Evolutionary conservation across 1,284 basidiomycete species (phyloP).

Genomic region (Apiotrichum laibachii): DNA sequence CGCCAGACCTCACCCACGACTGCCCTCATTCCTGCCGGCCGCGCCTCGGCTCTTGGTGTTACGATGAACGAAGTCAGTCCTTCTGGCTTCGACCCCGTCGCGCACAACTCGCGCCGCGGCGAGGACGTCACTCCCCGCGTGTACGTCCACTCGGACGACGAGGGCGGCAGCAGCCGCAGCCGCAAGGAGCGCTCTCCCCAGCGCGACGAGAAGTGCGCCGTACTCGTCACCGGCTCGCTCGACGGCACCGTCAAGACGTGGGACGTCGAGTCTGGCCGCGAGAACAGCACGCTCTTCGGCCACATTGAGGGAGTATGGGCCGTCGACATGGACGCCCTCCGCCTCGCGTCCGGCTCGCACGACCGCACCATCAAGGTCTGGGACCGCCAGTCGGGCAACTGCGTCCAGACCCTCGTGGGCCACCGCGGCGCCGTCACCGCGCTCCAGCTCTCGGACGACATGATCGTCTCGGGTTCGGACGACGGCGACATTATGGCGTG

Average conservation of each 20-base stretch:
- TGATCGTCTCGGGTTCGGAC: conserved; percentile 83
- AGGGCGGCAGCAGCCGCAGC: conserved; percentile 5
- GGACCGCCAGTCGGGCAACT: conserved; percentile 85
- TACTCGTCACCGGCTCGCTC: conserved; percentile 84
- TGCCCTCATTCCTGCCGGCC: conserved; percentile 16
- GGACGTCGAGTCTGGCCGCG: conserved; percentile 85
- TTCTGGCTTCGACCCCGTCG: conserved; percentile 31
- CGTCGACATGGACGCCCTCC: conserved; percentile 85
- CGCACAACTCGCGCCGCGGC: conserved; percentile 19
- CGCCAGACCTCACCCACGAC: conserved; percentile 6
- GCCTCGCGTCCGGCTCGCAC: conserved; percentile 88
- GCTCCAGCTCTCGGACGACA: conserved; percentile 86
- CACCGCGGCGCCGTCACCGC: conserved; percentile 93
- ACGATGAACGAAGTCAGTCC: conserved; percentile 4
- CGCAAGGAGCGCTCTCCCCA: conserved; percentile 19
- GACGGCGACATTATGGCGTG: conserved; percentile 58
- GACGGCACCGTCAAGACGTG: conserved; percentile 97
- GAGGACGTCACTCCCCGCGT: conserved; percentile 33
- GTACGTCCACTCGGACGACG: conserved; percentile 35
- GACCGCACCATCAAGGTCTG: conserved; percentile 63
- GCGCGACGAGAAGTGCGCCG: conserved; percentile 55
- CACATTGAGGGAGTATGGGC: conserved; percentile 93
- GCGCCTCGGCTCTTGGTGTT: conserved; percentile 40
- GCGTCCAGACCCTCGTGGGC: conserved; percentile 86
- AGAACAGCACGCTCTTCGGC: conserved; percentile 83